Evolutionary conservation across 345 rosid species (phyloP).

Genomic region (Euphorbia tirucalli): DNA sequence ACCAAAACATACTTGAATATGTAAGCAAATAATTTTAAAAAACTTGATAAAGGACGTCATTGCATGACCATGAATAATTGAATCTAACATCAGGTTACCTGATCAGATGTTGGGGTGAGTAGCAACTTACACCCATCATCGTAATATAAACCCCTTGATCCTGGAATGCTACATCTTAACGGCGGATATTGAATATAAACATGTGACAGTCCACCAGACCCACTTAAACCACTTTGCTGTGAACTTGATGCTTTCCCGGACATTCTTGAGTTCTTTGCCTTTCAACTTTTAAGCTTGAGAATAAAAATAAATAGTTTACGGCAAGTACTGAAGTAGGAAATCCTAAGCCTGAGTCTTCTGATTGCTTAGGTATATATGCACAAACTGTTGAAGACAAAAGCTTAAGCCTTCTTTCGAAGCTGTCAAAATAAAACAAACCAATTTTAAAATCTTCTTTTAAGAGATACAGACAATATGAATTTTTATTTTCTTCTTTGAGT

Average conservation of each 20-base stretch:
- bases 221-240: conserved; percentile 49
- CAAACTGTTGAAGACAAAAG: conserved; percentile 3
- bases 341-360: background rate
- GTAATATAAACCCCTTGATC: conserved; percentile 71
- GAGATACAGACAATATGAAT: background rate
- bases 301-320: conserved; percentile 11
- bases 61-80: background rate
- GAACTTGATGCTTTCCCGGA: conserved; percentile 67
- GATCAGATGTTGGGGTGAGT: conserved; percentile 53
- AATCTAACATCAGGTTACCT: conserved; percentile 42
- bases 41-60: background rate
- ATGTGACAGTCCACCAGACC: conserved; percentile 80
- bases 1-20: conserved; percentile 11
- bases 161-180: conserved; percentile 61
- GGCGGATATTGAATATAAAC: conserved; percentile 73
- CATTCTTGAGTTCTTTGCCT: conserved; percentile 38
- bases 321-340: conserved; percentile 2
- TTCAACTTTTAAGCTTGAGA: conserved; percentile 25
- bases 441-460: conserved; percentile 12
- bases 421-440: conserved; percentile 30
- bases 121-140: conserved; percentile 89
- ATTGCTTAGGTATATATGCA: conserved; percentile 1
- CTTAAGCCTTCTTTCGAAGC: conserved; percentile 55
- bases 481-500: background rate
- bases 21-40: background rate